Percentiles rank a stretch among this genome's conserved stretches.
phyloP scores from a whole-genome alignment of 176 grass and related monocot genomes.

The Olyra latifolia region DNA sequence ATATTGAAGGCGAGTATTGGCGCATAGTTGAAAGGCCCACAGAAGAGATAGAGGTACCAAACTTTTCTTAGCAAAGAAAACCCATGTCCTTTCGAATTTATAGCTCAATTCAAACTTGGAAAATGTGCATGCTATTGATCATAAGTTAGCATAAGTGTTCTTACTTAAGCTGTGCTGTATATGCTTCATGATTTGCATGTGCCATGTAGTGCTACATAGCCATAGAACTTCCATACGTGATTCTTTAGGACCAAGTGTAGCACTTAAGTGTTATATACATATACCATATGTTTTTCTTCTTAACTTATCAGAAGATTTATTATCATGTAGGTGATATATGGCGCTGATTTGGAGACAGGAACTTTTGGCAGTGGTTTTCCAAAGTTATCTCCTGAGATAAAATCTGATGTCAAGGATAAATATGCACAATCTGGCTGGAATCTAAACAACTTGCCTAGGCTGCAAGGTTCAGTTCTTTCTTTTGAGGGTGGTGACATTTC shows the following conservation, averaged over 20 bases:
- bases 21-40: slow-evolving; percentile 87
- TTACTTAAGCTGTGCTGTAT: neutral
- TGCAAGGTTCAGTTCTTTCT: slow-evolving; percentile 89
- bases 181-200: neutral
- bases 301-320: neutral
- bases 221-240: too few relatives aligned
- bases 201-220: too few relatives aligned
- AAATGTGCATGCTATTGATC: slow-evolving; percentile 3
- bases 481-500: slow-evolving; percentile 87
- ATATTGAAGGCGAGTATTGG: slow-evolving; percentile 95
- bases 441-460: slow-evolving; percentile 82
- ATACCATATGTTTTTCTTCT: neutral
- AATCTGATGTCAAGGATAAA: slow-evolving; percentile 58
- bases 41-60: slow-evolving; percentile 83
- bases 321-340: slow-evolving; percentile 68
- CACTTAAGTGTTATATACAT: neutral
- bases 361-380: slow-evolving; percentile 86
- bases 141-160: slow-evolving; percentile 10
- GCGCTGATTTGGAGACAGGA: slow-evolving; percentile 84
- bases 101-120: slow-evolving; percentile 1
- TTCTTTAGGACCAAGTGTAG: too few relatives aligned
- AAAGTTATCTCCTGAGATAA: slow-evolving; percentile 47
- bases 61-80: slow-evolving; percentile 3
- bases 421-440: slow-evolving; percentile 85
- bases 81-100: neutral